These are phyloP conservation scores for Sugiyamaella floridensis DNA, from an alignment of 805 yeast genomes.

Conservation along the genomic window DNA sequence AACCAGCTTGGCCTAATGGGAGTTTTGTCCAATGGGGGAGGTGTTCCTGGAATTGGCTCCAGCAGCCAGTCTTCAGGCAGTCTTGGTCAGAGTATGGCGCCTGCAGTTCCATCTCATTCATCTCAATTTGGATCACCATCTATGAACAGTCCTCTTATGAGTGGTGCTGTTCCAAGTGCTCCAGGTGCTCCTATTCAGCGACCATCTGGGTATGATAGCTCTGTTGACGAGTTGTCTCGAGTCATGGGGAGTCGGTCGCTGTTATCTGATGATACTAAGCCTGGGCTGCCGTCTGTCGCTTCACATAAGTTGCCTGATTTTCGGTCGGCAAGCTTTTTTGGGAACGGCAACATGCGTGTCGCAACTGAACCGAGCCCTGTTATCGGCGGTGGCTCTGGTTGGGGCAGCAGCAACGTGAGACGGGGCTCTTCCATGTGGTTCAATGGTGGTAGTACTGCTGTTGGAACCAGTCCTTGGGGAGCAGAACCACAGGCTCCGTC, in stretches of 20 bases:
- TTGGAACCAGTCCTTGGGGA: background rate
- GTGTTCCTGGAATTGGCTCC: background rate
- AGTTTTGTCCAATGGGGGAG: background rate
- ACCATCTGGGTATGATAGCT: slow-evolving; percentile 7
- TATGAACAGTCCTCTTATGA: background rate
- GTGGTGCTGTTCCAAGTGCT: background rate
- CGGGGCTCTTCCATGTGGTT: background rate
- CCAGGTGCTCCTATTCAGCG: background rate
- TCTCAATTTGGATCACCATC: background rate
- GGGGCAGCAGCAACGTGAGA: background rate
- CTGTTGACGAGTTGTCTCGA: slow-evolving; percentile 18
- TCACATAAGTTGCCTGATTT: background rate
- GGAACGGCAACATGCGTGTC: background rate
- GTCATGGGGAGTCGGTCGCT: slow-evolving; percentile 15
- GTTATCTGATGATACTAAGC: slow-evolving; percentile 14
- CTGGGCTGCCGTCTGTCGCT: background rate
- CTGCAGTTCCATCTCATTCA: no score
- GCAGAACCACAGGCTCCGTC: background rate
- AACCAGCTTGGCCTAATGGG: background rate
- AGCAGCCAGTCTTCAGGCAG: no score
- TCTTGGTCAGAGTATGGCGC: no score
- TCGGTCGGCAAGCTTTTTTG: background rate
- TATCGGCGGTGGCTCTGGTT: background rate
- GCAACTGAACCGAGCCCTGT: background rate
- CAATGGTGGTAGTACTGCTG: background rate